Evolutionary conservation across 225 moss, liverwort and hornwort species (phyloP).

Genomic region (Thuidium tamariscinum): DNA sequence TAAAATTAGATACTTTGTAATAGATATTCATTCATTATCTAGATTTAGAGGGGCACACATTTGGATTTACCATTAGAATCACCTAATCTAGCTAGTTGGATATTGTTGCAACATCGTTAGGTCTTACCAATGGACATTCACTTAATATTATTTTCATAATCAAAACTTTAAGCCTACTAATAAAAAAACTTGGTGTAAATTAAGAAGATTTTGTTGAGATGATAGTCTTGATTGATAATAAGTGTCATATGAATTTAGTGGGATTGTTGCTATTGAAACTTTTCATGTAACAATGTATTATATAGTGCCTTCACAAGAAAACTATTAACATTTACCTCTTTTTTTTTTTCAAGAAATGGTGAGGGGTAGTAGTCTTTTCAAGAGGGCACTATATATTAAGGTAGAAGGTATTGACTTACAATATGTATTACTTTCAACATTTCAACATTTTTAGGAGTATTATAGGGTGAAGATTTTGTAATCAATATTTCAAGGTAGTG

Average conservation of each 20-base stretch:
- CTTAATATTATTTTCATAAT: not conserved
- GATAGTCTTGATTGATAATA: not conserved
- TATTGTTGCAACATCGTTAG: not conserved
- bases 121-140: not conserved
- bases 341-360: not conserved
- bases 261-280: not conserved
- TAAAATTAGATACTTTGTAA: not conserved
- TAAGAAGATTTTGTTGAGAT: not conserved
- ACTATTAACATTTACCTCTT: fast-evolving
- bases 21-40: not conserved
- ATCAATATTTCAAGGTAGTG: not conserved
- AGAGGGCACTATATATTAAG: not conserved
- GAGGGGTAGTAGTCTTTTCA: not conserved
- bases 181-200: not conserved
- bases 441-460: not conserved
- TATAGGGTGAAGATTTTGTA: not conserved
- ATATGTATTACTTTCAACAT: not conserved
- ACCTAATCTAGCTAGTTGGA: not conserved
- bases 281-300: not conserved
- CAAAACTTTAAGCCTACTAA: not conserved
- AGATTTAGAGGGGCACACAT: not conserved
- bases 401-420: not conserved
- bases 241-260: not conserved
- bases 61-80: not conserved
- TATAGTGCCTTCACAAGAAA: not conserved